Evolutionary conservation across 2,329 filamentous ascomycete species (phyloP), one percentile per base, ranked within the genome.

Genomic region (Fusarium cicatricum): DNA sequence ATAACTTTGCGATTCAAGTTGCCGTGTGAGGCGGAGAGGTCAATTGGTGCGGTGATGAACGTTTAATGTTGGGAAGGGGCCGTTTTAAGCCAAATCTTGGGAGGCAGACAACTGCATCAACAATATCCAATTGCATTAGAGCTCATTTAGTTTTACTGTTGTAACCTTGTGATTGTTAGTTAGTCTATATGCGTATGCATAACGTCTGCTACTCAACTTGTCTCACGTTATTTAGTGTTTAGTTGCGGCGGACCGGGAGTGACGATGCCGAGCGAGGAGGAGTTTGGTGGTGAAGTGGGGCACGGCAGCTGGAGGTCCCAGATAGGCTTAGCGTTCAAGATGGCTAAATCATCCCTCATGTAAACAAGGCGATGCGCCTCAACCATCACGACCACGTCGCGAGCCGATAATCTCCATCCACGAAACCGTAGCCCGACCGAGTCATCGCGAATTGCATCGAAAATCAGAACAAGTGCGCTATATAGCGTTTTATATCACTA

Each of bases 311-410:
- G 16, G n/a, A 4, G 28, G 12, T 7, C 64, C 49, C 5, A 43
- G 57, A 57, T 11, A 29, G 58, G 68, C 15, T 38, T 70, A 70
- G 68, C 55, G 62, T 12, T 4, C 2, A n/a, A 28, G 17, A 32
- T 50, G 51, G 32, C 54, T 64, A 64, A 68, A 58, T 64, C 59
- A 58, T 63, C 55, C 47, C 60, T 65, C 59, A 68, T 70, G 68
- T 70, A 70, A 69, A 69, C 66, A 69, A 68, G 66, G 45, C 47
- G 52, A 69, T 69, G 66, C 65, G 66, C 58, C 58, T 60, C 60
- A 58, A 57, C 61, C 50, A 65, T 55, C 57, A 65, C 63, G 60
- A 60, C 55, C 58, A 63, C 56, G 45, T 67, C 67, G 66, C 67
- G 65, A 70, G 65, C 51, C 55, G 55, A 49, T 60, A 60, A 59